Conservation (phyloP, 164 flowering plant genomes). For the Liriodendron chinense region DNA sequence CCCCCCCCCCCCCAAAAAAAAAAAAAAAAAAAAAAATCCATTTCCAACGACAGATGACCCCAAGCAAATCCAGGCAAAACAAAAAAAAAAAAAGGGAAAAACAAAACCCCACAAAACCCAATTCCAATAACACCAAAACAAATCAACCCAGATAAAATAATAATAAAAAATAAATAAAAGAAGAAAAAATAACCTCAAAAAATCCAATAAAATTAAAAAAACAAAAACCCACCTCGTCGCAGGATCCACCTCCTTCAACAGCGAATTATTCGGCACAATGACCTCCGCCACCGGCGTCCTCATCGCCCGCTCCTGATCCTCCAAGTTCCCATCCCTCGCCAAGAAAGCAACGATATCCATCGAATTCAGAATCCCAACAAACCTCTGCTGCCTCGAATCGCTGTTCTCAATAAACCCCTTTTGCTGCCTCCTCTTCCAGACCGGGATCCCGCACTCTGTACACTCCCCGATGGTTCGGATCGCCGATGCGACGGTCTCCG, state of each 20-base stretch:
- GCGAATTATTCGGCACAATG: conserved; percentile 57
- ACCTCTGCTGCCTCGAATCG: conserved; percentile 76
- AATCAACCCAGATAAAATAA: background rate
- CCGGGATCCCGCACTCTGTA: conserved; percentile 80
- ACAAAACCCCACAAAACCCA: background rate
- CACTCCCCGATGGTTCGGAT: conserved; percentile 76
- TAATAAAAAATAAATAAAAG: background rate
- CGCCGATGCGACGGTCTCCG: conserved; percentile 82
- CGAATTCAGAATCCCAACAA: conserved; percentile 83
- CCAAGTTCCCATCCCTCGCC: conserved; percentile 55
- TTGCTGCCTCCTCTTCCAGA: conserved; percentile 70
- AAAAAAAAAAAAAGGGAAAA: no score
- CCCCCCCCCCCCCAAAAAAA: no score
- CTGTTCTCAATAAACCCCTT: conserved; percentile 47
- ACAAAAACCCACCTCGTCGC: conserved; percentile 64
- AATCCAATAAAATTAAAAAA: background rate
- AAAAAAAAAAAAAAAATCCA: background rate
- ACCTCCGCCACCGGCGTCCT: conserved; percentile 84
- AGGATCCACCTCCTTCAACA: conserved; percentile 82
- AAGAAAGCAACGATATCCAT: conserved; percentile 79
- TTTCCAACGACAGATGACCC: background rate
- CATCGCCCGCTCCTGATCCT: conserved; percentile 79
- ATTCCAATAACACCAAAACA: background rate
- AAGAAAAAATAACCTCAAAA: background rate
- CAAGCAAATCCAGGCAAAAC: background rate